Evolutionary conservation across 2,329 filamentous ascomycete genomes (phyloP).

Genomic region (Aspergillus novofumigatus): DNA sequence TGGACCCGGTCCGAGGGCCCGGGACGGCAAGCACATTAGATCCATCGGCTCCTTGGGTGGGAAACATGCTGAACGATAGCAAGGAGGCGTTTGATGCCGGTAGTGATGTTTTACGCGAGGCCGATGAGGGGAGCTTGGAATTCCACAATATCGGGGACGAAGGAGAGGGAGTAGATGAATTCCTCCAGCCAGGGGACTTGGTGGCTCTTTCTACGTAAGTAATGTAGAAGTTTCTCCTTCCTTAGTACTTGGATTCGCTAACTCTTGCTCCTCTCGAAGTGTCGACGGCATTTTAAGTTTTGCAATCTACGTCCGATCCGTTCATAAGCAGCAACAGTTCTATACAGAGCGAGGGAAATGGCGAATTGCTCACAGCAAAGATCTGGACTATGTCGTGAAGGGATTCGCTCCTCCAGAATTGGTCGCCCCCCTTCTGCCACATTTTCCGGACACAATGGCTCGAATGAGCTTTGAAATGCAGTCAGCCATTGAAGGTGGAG

Average conservation of each 20-base stretch:
- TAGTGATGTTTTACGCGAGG: constrained; percentile 21
- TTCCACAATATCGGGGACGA: constrained; percentile 26
- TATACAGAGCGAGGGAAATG: constrained; percentile 43
- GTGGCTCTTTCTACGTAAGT: constrained; percentile 34
- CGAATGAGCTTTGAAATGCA: constrained; percentile 28
- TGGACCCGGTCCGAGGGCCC: constrained; percentile 28
- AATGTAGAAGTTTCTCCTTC: no score
- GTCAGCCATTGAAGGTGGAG: constrained; percentile 36
- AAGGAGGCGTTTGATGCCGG: constrained; percentile 23
- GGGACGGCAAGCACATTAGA: constrained; percentile 12
- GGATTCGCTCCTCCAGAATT: constrained; percentile 44
- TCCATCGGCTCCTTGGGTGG: constrained; percentile 17
- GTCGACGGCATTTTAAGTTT: constrained; percentile 26
- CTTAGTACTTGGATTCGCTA: neutral
- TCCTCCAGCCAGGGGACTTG: constrained; percentile 40
- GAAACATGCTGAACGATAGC: constrained; percentile 33
- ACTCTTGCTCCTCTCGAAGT: constrained; percentile 7
- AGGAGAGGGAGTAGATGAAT: constrained; percentile 23
- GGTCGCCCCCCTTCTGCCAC: constrained; percentile 46
- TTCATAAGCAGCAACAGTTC: constrained; percentile 41
- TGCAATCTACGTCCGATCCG: constrained; percentile 39
- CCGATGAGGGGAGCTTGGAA: constrained; percentile 23
- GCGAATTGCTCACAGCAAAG: constrained; percentile 33
- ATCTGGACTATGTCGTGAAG: constrained; percentile 48
- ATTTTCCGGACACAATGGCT: constrained; percentile 43